Base-by-base conservation (phyloP, 805 yeast genomes). In the Starmerella floricola region DNA sequence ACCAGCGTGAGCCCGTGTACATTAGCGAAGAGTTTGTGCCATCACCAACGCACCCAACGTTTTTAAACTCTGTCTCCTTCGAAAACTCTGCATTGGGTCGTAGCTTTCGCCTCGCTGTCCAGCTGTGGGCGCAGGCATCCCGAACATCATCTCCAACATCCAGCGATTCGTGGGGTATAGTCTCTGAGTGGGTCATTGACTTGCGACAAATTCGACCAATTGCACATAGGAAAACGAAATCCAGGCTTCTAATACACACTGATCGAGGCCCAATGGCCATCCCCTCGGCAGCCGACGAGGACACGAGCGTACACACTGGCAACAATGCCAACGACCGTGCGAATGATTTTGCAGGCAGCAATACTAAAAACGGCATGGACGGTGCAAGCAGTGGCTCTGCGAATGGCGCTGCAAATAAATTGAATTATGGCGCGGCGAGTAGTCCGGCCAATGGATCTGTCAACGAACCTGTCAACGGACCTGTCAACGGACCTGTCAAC, bases 1-100 rank as follows among this genome's bases (percentile, higher is more conserved):
- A 36, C 17, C 52, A 51, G 41, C 18, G 31, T 4, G 21, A 16
- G 13, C 53, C 54, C 2, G 47, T 50, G n/a, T 48, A 45, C 27
- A 38, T 46, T 12, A 49, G 52, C 34, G 49, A 48, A 28, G 34
- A 28, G 27, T 31, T 37, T n/a, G 18, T 16, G 10, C 36, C 34
- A 10, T 15, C 17, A 18, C 15, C 23, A 8, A 17, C 5, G 16
- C 4, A 18, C n/a, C 26, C 38, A 15, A 19, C 34, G 21, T 26
- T 16, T 4, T 29, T 38, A 16, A 32, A 38, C 21, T 18, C 34
- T 3, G 40, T 47, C 4, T 34, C 40, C 16, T 36, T 47, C 34
- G 20, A 11, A n/a, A 19, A 18, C 18, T 36, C 42, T 3, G 23
- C 39, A 11, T 26, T 13, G n/a, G 11, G 38, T 2, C 40, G 44